phyloP scores from a whole-genome alignment of 192 early-diverging fungal genomes.

The Umbelopsis isabellina region DNA sequence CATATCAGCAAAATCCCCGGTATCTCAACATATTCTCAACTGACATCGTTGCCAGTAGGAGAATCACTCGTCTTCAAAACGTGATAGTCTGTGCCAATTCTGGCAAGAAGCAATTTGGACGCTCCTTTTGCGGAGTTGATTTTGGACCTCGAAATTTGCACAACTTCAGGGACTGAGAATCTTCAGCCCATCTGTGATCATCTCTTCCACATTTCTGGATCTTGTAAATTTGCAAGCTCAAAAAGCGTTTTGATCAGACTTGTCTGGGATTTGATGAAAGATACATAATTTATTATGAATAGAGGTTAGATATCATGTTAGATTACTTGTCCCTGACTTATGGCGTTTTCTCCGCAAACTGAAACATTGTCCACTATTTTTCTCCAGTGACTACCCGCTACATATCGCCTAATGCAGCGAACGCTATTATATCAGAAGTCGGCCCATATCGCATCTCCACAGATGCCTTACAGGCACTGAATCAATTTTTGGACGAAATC shows the following conservation, averaged over 20 bases:
- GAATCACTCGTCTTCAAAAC: too few relatives aligned
- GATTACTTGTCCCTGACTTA: neutral
- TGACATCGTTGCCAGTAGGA: too few relatives aligned
- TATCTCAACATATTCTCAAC: too few relatives aligned
- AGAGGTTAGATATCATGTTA: neutral
- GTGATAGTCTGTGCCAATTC: too few relatives aligned
- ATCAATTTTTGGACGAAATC: slow-evolving; percentile 60
- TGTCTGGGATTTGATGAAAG: neutral
- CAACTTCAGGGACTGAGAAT: neutral
- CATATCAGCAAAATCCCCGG: too few relatives aligned
- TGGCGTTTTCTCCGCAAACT: slow-evolving; percentile 19
- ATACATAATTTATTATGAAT: neutral
- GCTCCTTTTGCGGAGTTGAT: slow-evolving; percentile 16
- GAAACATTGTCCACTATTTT: neutral
- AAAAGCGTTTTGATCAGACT: neutral
- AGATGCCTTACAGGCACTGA: slow-evolving; percentile 57
- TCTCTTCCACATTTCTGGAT: neutral
- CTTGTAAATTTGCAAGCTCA: neutral
- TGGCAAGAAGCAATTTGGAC: too few relatives aligned
- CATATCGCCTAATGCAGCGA: slow-evolving; percentile 41
- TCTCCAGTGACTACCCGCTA: neutral
- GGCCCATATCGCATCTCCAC: slow-evolving; percentile 57
- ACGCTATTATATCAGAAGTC: slow-evolving; percentile 59
- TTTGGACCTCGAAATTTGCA: neutral
- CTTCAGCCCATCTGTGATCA: slow-evolving; percentile 5